Base-by-base conservation (phyloP, 2,329 filamentous ascomycete genomes). In the Aureobasidium sp. region DNA sequence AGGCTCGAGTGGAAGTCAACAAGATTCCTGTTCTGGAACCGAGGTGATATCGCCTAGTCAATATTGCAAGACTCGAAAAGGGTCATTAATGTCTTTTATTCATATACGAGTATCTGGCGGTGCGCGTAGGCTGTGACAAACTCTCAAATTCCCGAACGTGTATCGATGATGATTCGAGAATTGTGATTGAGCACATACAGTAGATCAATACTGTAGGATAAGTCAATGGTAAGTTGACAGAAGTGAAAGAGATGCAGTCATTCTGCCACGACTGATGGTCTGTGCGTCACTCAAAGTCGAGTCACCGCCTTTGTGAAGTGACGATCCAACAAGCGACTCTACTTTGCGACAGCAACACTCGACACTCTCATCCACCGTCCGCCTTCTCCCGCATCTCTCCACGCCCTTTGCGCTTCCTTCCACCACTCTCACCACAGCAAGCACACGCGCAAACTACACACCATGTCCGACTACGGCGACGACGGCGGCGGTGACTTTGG, bases 1-100 rank as follows among this genome's bases (percentile, higher is more conserved):
- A 95, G 66, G 90, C 90, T 1, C 86, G 84, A 62, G 81, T 81
- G 3, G 90, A 96, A 68, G 87, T 95, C 55, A 81, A 86, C 59
- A 95, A 94, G 77, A 95, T 96, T 68, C 48, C 48, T 16, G 30
- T 52, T 3, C 19, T 42, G 21, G 48, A 52, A 27, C 37, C 38
- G n/a, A 52, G 30, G 48, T 52, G 39, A 32, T 32, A 2, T 14
- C 21, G 42, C 19, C 42, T 35, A 16, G 21, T n/a, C n/a, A n/a
- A n/a, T n/a, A n/a, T n/a, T n/a, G n/a, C n/a, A n/a, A n/a, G n/a
- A n/a, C n/a, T n/a, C n/a, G n/a, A n/a, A n/a, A n/a, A n/a, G n/a
- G n/a, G n/a, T n/a, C n/a, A n/a, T n/a, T n/a, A n/a, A n/a, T n/a
- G n/a, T n/a, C n/a, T n/a, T n/a, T n/a, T n/a, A n/a, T n/a, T n/a